Evolutionary conservation across 2,329 filamentous ascomycete genomes (phyloP).

Genomic region (Xylariaceae sp.): DNA sequence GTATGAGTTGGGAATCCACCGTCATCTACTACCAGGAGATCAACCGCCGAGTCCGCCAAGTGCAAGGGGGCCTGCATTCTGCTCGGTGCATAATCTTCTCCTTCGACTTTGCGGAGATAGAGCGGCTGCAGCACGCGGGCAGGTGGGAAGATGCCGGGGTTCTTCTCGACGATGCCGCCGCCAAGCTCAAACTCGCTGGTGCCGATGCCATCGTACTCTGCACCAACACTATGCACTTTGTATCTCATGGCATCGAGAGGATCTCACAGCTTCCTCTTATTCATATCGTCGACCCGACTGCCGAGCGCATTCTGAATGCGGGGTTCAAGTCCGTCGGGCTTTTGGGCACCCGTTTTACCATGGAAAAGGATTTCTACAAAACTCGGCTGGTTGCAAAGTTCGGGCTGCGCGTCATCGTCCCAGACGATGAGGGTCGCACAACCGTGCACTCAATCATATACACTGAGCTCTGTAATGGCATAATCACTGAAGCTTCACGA

Average conservation of each 20-base stretch:
- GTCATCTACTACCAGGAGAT: conserved; percentile 30
- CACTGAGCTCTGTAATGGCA: conserved; percentile 26
- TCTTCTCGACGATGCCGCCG: conserved; percentile 21
- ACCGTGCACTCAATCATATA: conserved; percentile 32
- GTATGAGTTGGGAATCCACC: conserved; percentile 32
- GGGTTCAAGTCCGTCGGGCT: conserved; percentile 27
- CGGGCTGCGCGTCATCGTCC: conserved; percentile 30
- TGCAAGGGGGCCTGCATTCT: conserved; percentile 26
- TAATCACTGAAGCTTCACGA: conserved; percentile 26
- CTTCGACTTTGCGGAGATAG: conserved; percentile 29
- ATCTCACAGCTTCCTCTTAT: conserved; percentile 21
- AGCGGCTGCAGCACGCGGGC: conserved; percentile 21
- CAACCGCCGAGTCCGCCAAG: conserved; percentile 27
- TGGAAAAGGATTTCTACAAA: conserved; percentile 35
- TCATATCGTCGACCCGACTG: conserved; percentile 30
- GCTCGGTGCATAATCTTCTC: conserved; percentile 30
- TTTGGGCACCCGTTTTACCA: conserved; percentile 33
- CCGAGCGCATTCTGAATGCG: conserved; percentile 19
- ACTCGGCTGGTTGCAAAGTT: conserved; percentile 26
- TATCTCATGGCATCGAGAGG: conserved; percentile 22
- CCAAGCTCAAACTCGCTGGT: conserved; percentile 26
- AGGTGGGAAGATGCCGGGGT: conserved; percentile 28
- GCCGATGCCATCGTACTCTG: conserved; percentile 29
- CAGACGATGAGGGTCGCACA: conserved; percentile 23
- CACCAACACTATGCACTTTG: conserved; percentile 31